Evolutionary conservation across 2,329 filamentous ascomycete species (phyloP).

Genomic region (Neopestalotiopsis clavispora): DNA sequence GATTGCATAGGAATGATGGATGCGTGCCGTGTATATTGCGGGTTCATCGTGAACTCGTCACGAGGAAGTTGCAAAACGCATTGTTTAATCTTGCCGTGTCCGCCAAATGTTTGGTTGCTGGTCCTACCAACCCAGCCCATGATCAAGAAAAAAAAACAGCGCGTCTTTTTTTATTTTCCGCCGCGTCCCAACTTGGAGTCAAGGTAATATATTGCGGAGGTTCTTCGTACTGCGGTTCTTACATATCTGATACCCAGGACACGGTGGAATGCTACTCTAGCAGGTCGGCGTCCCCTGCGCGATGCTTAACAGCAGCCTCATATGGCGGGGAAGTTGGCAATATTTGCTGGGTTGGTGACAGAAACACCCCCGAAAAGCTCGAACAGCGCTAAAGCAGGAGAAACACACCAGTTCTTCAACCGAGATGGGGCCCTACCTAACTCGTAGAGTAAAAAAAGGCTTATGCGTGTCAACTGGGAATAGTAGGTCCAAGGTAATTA

Average conservation of each 20-base stretch:
- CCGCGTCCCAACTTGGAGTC: background rate
- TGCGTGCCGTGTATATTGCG: background rate
- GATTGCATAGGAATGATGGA: background rate
- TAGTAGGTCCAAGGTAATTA: background rate
- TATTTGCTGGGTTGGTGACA: background rate
- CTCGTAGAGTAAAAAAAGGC: background rate
- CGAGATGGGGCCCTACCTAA: background rate
- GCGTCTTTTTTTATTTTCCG: background rate
- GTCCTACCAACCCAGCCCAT: background rate
- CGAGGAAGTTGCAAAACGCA: background rate
- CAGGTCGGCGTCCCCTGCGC: background rate
- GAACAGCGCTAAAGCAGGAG: constrained; percentile 20
- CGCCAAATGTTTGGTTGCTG: background rate
- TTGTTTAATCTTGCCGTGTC: background rate
- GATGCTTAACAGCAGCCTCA: constrained; percentile 17
- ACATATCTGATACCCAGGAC: constrained; percentile 13
- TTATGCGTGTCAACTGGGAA: background rate
- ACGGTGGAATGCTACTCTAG: constrained; percentile 8
- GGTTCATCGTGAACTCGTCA: background rate
- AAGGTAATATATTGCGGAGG: background rate
- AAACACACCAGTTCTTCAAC: constrained; percentile 14
- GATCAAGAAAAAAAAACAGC: background rate
- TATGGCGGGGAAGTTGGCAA: constrained; percentile 13
- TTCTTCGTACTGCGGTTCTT: constrained; percentile 1
- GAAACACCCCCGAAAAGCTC: background rate